phyloP scores from a whole-genome alignment of 495 filamentous ascomycete species.

The Aspergillus incahuasiensis region DNA sequence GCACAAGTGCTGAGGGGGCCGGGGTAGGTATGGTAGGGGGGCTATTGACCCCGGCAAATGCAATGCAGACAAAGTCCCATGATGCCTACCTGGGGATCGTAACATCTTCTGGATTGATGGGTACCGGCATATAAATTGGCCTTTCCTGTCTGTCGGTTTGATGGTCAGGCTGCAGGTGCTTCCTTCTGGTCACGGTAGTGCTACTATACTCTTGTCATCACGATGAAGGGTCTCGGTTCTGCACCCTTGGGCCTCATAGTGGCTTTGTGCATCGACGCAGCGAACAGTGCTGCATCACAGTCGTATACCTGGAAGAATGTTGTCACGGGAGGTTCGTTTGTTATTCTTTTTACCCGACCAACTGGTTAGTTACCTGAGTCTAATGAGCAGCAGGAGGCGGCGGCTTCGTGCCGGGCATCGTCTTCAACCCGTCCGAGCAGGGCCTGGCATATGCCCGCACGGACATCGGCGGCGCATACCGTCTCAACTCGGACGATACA shows the following conservation, averaged over 20 bases:
- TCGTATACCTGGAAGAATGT: slow-evolving; percentile 18
- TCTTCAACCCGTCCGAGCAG: slow-evolving; percentile 14
- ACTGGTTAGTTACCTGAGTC: neutral
- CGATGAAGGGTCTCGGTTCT: neutral
- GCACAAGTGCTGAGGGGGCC: too few species aligned
- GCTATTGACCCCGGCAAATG: too few species aligned
- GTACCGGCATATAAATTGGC: too few species aligned
- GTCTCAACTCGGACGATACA: slow-evolving; percentile 15
- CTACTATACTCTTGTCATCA: neutral
- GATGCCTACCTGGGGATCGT: too few species aligned
- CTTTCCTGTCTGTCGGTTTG: too few species aligned
- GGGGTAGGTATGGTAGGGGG: too few species aligned
- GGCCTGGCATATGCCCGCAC: slow-evolving; percentile 14
- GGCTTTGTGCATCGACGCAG: neutral
- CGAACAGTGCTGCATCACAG: slow-evolving; percentile 11
- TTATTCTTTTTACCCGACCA: neutral
- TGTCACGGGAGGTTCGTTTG: slow-evolving; percentile 8
- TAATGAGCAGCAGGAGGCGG: slow-evolving; percentile 8
- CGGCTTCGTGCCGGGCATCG: slow-evolving; percentile 13
- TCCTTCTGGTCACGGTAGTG: too few species aligned
- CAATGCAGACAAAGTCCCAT: too few species aligned
- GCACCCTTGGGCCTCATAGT: neutral
- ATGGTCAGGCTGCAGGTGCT: too few species aligned
- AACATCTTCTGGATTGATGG: too few species aligned
- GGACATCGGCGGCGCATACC: slow-evolving; percentile 16